phyloP scores from a whole-genome alignment of 2,329 filamentous ascomycete genomes.

The Sporothrix globosa region DNA sequence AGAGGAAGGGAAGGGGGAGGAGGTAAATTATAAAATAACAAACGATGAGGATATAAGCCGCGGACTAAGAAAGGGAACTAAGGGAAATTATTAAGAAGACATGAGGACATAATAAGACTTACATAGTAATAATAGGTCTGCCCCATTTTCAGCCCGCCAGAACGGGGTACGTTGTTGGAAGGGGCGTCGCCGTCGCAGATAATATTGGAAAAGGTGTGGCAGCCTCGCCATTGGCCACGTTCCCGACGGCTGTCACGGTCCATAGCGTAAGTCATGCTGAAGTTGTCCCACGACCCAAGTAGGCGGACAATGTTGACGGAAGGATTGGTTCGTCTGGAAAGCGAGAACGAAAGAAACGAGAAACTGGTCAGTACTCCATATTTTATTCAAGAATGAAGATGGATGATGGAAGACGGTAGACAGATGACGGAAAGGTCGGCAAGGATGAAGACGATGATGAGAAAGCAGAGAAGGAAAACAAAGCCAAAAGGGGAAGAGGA shows the following conservation, averaged over 20 bases:
- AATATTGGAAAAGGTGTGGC: conserved; percentile 83
- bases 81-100: conserved; percentile 18
- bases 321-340: conserved; percentile 60
- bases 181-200: conserved; percentile 72
- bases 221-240: conserved; percentile 80
- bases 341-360: conserved; percentile 9
- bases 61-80: conserved; percentile 12
- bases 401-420: not conserved
- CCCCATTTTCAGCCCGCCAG: conserved; percentile 87
- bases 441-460: not conserved
- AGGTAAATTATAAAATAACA: not conserved
- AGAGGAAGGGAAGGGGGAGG: not conserved
- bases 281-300: conserved; percentile 95
- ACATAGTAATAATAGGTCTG: conserved; percentile 96
- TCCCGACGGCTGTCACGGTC: conserved; percentile 76
- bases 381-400: not conserved
- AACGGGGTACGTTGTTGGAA: conserved; percentile 57
- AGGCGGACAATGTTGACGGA: conserved; percentile 73
- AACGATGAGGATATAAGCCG: conserved; percentile 8
- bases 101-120: conserved; percentile 46
- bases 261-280: conserved; percentile 76
- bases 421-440: not conserved
- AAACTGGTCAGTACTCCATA: conserved; percentile 25
- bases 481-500: not conserved
- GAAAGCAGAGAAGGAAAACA: conserved; percentile 13